Evolutionary conservation across 2,329 filamentous ascomycete species (phyloP).

Genomic region (Fonsecaea erecta): DNA sequence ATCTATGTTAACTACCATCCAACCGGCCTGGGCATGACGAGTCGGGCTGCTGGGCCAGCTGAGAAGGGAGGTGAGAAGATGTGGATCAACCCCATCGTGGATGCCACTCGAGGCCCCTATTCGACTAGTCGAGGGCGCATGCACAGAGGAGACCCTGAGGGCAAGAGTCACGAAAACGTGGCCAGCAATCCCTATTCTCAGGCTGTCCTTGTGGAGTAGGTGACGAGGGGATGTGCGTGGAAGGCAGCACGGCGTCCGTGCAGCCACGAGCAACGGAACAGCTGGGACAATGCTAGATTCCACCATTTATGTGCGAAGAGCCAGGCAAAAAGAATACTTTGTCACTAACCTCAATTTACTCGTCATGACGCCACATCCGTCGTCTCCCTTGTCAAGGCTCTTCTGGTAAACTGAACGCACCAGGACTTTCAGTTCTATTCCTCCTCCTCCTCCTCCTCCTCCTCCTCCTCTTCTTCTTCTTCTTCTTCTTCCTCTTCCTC

Average conservation of each 20-base stretch:
- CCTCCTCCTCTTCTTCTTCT: too few species aligned
- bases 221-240: neutral
- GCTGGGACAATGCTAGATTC: neutral
- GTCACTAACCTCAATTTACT: neutral
- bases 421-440: neutral
- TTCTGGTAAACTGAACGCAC: neutral
- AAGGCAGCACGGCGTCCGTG: neutral
- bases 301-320: neutral
- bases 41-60: neutral
- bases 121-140: slow-evolving; percentile 16
- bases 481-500: too few species aligned
- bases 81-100: slow-evolving; percentile 26
- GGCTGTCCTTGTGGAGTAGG: neutral
- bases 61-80: slow-evolving; percentile 17
- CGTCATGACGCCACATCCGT: neutral
- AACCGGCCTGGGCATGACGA: slow-evolving; percentile 23
- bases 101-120: slow-evolving; percentile 19
- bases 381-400: neutral
- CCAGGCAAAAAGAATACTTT: neutral
- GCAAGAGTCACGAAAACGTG: slow-evolving; percentile 15
- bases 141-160: slow-evolving; percentile 16
- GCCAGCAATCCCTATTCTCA: slow-evolving; percentile 13
- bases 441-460: too few species aligned
- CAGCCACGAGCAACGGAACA: neutral
- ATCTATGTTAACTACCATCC: slow-evolving; percentile 52